Conservation (phyloP, 805 yeast genomes). For the Saccharomycopsis oosterbeekiorum region DNA sequence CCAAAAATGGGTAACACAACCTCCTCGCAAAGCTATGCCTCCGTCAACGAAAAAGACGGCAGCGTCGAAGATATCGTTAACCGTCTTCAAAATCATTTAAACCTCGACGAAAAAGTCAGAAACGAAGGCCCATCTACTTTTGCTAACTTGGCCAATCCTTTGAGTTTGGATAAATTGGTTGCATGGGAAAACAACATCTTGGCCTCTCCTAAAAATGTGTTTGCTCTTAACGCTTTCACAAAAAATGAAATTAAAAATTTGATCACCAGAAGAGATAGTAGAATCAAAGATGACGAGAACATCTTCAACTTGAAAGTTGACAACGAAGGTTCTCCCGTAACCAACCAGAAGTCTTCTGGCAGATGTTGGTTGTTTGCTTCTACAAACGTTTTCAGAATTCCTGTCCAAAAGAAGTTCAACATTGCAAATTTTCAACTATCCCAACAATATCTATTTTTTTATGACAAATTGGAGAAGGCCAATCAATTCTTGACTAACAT, state of each 20-base stretch:
- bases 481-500: slow-evolving; percentile 73
- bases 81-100: slow-evolving; percentile 13
- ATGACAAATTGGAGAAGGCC: slow-evolving; percentile 79
- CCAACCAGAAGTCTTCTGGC: slow-evolving; percentile 68
- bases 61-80: slow-evolving; percentile 10
- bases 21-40: neutral
- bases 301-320: slow-evolving; percentile 35
- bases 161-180: slow-evolving; percentile 26
- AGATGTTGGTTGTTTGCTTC: slow-evolving; percentile 89
- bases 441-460: slow-evolving; percentile 71
- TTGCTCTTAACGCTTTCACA: slow-evolving; percentile 47
- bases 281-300: slow-evolving; percentile 21
- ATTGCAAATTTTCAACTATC: slow-evolving; percentile 64
- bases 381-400: slow-evolving; percentile 59
- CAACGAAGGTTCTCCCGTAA: slow-evolving; percentile 52
- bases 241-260: slow-evolving; percentile 25
- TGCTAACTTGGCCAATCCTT: slow-evolving; percentile 23
- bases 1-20: slow-evolving; percentile 10
- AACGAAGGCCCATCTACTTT: slow-evolving; percentile 14
- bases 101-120: slow-evolving; percentile 4
- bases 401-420: slow-evolving; percentile 51
- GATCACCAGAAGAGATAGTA: slow-evolving; percentile 7
- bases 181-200: slow-evolving; percentile 39
- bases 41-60: slow-evolving; percentile 2
- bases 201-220: slow-evolving; percentile 38